Evolutionary conservation across 2,329 filamentous ascomycete species (phyloP), one percentile per base, ranked within the genome.

Genomic region (Aspergillus chevalieri): DNA sequence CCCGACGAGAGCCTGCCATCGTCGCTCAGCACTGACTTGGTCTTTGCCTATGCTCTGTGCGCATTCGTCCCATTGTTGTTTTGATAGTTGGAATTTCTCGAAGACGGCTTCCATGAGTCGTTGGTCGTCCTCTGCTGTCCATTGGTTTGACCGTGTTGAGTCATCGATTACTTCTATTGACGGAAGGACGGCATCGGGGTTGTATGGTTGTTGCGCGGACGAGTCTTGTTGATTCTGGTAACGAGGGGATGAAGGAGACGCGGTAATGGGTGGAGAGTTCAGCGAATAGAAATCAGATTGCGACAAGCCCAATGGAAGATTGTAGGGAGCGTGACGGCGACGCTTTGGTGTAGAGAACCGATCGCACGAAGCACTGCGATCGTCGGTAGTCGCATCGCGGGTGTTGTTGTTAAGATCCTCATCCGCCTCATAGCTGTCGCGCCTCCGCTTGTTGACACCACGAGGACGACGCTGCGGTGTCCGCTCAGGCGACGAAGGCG

Each of bases 301-400:
- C 7, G 66, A 65, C 7, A 77, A 60, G 15, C 74, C 73, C 3
- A 74, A 58, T 0, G 74, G 74, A 30, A 77, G 57, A n/a, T 73
- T 62, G 33, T 68, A 66, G 2, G 74, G 74, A 9, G 66, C 58
- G 21, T 69, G 64, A 15, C 73, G 65, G 36, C 59, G 66, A 52
- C 74, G 69, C 56, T 77, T 77, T 4, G 74, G 74, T 9, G 74
- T 77, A 3, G 69, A 68, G 49, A 67, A 65, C 34, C 57, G 61
- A 43, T 53, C 36, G 55, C 54, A 30, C 38, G 54, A 42, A 26
- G 28, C 34, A 49, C 47, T 44, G 30, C 49, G 39, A 19, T 50
- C 52, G 36, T 51, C 48, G 10, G 26, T 22, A 12, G 17, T 19
- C 38, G 19, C 15, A 19, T 22, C 38, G 15, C 9, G 9, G 47